Evolutionary conservation across 805 yeast species (phyloP).

Genomic region (Grigorovia humatica): DNA sequence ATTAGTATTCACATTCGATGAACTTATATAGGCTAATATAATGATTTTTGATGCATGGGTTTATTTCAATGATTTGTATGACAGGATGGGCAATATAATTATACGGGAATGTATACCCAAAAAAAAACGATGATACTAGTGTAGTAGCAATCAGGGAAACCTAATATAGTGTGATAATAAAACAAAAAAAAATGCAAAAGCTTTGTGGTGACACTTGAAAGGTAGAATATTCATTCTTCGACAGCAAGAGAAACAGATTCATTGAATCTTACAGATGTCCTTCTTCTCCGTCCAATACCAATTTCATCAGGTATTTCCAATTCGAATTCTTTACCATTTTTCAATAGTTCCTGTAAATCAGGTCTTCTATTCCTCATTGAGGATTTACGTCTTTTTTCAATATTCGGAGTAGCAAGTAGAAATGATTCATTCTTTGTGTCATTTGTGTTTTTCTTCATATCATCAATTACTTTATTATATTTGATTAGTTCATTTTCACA

Average conservation of each 20-base stretch:
- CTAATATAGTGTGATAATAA: too few relatives aligned
- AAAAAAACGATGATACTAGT: too few relatives aligned
- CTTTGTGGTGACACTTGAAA: too few relatives aligned
- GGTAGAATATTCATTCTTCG: slow-evolving; percentile 17
- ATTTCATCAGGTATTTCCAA: slow-evolving; percentile 33
- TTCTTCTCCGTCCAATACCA: slow-evolving; percentile 30
- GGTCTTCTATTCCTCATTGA: slow-evolving; percentile 26
- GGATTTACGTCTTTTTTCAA: slow-evolving; percentile 19
- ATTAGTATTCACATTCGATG: neutral
- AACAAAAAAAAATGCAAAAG: neutral
- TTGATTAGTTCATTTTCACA: slow-evolving; percentile 44
- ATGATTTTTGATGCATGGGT: too few relatives aligned
- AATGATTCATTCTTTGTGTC: neutral
- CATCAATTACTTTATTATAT: neutral
- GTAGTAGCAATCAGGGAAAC: too few relatives aligned
- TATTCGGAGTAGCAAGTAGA: neutral
- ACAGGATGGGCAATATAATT: too few relatives aligned
- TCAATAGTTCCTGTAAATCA: slow-evolving; percentile 41
- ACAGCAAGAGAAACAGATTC: slow-evolving; percentile 47
- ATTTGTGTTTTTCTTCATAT: neutral
- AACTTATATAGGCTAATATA: neutral
- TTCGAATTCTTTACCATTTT: slow-evolving; percentile 37
- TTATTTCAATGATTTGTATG: too few relatives aligned
- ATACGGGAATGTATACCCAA: too few relatives aligned
- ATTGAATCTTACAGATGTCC: slow-evolving; percentile 59